Base-by-base conservation (phyloP, 305 asterid species). In the Caryopteris hybrid region DNA sequence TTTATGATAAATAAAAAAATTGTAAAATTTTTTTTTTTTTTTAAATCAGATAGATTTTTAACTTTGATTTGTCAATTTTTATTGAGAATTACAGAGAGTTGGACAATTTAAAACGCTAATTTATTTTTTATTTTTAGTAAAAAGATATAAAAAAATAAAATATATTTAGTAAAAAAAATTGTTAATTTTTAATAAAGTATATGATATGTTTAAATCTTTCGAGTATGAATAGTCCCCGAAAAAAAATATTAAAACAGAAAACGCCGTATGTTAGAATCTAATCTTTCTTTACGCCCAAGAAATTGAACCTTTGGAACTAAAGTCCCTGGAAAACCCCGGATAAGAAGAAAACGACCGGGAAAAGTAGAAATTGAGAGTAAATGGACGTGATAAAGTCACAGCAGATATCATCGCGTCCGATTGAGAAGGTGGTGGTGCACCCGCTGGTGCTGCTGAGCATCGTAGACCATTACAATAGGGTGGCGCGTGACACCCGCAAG, bases 321-420 rank as follows among this genome's bases (percentile, higher is more conserved):
- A 48, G 2, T 21, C 45, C 56, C 38, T 50, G 23, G 8, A 13
- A 56, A 62, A n/a, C 53, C 61, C 21, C 29, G 42, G 52, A 36
- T 27, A 29, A 43, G 64, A 60, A 61, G 47, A 39, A 47, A 33
- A 39, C 51, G 17, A 38, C 5, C 12, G 39, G 23, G 54, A 43
- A 33, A 23, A 25, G 4, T 8, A 25, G 25, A 42, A 39, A 59
- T 64, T 72, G 58, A 39, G 58, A 31, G 29, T 48, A 17, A 68
- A 92, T 92, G 98, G 97, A 92, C 70, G 97, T 92, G 59, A 83
- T 92, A 22, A 92, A 92, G 67, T 83, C 90, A 50, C 97, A 88
- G 89, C 98, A 92, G 76, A 76, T 92, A 71, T 79, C 88, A 14
- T 61, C 91, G 4, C 78, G 84, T 83, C 76, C 89, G 64, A 86